Conservation (phyloP, 2,329 filamentous ascomycete genomes). For the Sarocladium kiliense region DNA sequence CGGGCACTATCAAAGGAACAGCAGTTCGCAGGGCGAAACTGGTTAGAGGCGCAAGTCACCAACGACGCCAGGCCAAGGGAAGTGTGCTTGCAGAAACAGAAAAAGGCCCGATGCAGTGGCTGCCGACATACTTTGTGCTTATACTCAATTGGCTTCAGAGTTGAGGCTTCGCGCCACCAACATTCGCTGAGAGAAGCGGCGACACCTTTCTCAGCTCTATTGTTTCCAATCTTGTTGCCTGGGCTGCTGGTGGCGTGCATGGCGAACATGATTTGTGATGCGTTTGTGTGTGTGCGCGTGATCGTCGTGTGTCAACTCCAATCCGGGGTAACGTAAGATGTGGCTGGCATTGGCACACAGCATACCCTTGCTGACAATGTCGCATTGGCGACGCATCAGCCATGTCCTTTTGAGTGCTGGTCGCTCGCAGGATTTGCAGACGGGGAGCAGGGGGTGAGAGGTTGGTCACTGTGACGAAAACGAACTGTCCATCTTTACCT, state of each 20-base stretch:
- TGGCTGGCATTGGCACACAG: constrained; percentile 2
- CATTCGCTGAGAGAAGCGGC: background rate
- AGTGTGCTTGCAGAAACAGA: background rate
- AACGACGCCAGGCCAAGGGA: background rate
- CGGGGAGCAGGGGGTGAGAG: background rate
- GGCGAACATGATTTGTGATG: no score
- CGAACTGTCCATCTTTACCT: background rate
- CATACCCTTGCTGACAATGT: background rate
- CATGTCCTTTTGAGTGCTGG: background rate
- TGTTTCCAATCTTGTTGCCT: no score
- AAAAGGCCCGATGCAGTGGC: constrained; percentile 1
- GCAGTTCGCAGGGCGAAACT: background rate
- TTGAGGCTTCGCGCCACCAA: no score
- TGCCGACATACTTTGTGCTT: background rate
- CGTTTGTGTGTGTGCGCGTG: background rate
- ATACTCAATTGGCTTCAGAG: background rate
- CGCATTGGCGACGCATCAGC: background rate
- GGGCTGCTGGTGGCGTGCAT: no score
- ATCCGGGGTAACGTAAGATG: constrained; percentile 8
- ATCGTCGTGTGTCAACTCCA: background rate
- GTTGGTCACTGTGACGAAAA: background rate
- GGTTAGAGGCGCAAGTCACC: background rate
- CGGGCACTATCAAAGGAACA: background rate
- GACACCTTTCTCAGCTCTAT: no score
- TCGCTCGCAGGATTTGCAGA: background rate